Base-by-base conservation (phyloP, 2,329 filamentous ascomycete genomes). In the Fusarium hainanense region DNA sequence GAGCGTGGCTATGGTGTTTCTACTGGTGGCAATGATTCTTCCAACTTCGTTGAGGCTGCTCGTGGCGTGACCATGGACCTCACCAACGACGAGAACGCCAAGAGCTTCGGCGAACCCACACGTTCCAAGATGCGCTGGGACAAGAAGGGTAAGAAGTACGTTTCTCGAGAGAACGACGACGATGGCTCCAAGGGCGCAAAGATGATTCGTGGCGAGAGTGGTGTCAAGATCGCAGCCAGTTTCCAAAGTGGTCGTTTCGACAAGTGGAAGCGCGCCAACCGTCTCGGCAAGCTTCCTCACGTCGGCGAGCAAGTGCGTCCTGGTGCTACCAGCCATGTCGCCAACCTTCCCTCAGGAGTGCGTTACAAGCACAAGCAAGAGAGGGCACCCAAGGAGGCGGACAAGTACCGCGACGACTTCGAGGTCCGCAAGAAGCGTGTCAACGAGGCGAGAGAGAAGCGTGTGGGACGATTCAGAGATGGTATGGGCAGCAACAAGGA, bases 171-270 rank as follows among this genome's bases (percentile, higher is more conserved):
- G 74, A 98, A 99, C 84, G 96, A 99, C 82, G 93, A 97, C 74
- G 97, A 99, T 82, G 96, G 96, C 41, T 97, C 85, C 74, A 91
- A 90, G 77, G 87, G 87, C 49, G 79, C 82, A 63, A 87, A 87
- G 77, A 90, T 98, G 83, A 91, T 98, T 59, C 87, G 89, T 68
- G 94, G 96, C 75, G 96, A 99, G 82, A 93, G 89, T 76, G 96
- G 96, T 57, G 93, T 95, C 83, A 98, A 98, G 85, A 98, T 99
- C 74, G 93, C 96, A 2, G 94, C 96, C 47, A 92, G 87, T 64
- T 98, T 99, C 88, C 91, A 95, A 77, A 94, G 91, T 79, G 96
- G 97, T 37, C 90, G 95, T 47, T 99, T 97, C 83, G 94, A 98
- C 78, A 89, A 87, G 70, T 99, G 96, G 97, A 92, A 91, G 79